Conservation (phyloP, 192 early-diverging fungal genomes). For the Umbelopsis sp. region DNA sequence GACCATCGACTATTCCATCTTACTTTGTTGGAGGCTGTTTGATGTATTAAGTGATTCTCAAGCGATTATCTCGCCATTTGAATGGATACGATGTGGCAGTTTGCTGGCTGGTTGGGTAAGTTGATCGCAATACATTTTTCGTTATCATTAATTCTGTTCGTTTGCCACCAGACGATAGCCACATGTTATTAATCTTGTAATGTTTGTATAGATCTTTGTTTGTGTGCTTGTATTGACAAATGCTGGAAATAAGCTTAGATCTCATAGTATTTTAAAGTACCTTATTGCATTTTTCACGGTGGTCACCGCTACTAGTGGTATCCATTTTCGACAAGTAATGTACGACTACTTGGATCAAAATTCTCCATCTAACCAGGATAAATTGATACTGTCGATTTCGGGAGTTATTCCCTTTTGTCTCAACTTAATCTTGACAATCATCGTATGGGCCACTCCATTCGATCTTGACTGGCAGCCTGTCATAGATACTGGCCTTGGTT, state of each 20-base stretch:
- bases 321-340: constrained; percentile 7
- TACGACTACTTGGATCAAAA: background rate
- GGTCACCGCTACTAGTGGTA: background rate
- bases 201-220: background rate
- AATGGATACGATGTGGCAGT: background rate
- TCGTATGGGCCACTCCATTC: background rate
- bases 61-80: background rate
- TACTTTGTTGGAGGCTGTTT: background rate
- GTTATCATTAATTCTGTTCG: background rate
- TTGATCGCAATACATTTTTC: background rate
- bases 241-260: constrained; percentile 5
- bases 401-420: background rate
- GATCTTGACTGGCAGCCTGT: constrained; percentile 16
- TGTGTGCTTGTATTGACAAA: constrained; percentile 3
- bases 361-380: background rate
- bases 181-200: background rate
- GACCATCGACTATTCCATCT: background rate
- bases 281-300: background rate
- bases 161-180: background rate
- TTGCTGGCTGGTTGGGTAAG: constrained; percentile 3
- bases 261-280: background rate
- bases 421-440: background rate
- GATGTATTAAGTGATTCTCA: background rate
- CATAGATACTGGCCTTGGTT: constrained; percentile 12
- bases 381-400: background rate